These are phyloP conservation scores for Ophiocordyceps robertsii DNA, from an alignment of 2,329 filamentous ascomycete species.

Conservation along the genomic window DNA sequence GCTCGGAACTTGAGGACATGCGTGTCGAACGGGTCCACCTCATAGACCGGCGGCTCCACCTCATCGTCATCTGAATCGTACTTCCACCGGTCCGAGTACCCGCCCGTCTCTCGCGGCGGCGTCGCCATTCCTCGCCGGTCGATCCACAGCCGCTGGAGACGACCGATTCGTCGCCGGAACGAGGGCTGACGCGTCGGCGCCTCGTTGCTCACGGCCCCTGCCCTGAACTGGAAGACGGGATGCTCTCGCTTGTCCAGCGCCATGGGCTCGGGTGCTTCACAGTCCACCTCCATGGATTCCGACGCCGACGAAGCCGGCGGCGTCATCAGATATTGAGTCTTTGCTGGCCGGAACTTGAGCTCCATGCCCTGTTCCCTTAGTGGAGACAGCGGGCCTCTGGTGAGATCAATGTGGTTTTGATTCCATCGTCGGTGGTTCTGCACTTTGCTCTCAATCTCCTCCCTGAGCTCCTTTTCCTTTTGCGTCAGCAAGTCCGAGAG, in stretches of 20 bases:
- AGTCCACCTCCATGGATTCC: conserved; percentile 44
- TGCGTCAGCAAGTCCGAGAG: conserved; percentile 67
- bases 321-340: conserved; percentile 57
- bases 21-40: conserved; percentile 58
- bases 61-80: conserved; percentile 83
- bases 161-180: conserved; percentile 73
- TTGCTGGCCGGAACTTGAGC: conserved; percentile 55
- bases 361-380: conserved; percentile 51
- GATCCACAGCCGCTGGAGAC: conserved; percentile 75
- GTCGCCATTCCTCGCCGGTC: conserved; percentile 60
- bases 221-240: conserved; percentile 33
- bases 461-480: conserved; percentile 66
- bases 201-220: conserved; percentile 20
- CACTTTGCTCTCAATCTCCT: conserved; percentile 76
- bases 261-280: conserved; percentile 30
- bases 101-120: conserved; percentile 28
- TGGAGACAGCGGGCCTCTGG: conserved; percentile 71
- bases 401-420: conserved; percentile 76
- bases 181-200: conserved; percentile 39
- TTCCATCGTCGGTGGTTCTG: conserved; percentile 89
- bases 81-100: conserved; percentile 60
- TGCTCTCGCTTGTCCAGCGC: conserved; percentile 18
- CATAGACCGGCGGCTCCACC: conserved; percentile 60
- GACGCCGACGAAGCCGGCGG: conserved; percentile 44
- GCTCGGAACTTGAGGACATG: conserved; percentile 46